Percentiles rank a stretch among this genome's conserved stretches.
These are phyloP conservation scores for Danielia reshetovae DNA, from an alignment of 805 yeast species.

Conservation along the genomic window DNA sequence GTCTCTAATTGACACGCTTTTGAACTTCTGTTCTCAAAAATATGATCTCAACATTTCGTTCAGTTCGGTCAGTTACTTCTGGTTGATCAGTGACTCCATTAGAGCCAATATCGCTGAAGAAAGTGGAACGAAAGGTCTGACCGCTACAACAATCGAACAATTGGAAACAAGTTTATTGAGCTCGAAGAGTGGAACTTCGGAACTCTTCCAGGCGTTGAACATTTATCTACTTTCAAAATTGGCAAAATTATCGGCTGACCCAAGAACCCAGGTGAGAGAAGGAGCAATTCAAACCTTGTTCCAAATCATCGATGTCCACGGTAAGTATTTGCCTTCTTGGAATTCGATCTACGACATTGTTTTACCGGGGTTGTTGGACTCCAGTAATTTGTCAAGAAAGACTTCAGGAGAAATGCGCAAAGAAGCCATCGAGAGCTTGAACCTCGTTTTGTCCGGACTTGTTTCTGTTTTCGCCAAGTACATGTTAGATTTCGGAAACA, in stretches of 20 bases:
- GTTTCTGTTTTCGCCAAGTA: constrained; percentile 57
- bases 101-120: constrained; percentile 13
- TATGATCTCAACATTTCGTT: constrained; percentile 83
- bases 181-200: not conserved
- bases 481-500: constrained; percentile 32
- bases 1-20: constrained; percentile 65
- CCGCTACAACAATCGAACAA: constrained; percentile 1
- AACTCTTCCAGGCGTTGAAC: constrained; percentile 43
- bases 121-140: not conserved
- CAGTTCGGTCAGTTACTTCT: constrained; percentile 85
- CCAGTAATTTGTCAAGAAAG: constrained; percentile 1
- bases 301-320: constrained; percentile 45
- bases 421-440: constrained; percentile 60
- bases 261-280: constrained; percentile 76
- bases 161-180: constrained; percentile 4
- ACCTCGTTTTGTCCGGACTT: constrained; percentile 61
- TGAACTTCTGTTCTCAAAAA: constrained; percentile 65
- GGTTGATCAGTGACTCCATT: constrained; percentile 81
- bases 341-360: constrained; percentile 60
- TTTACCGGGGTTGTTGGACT: constrained; percentile 47
- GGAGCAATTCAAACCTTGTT: constrained; percentile 89
- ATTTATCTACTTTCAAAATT: constrained; percentile 53
- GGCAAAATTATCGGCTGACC: constrained; percentile 59
- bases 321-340: constrained; percentile 54
- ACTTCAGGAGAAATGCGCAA: constrained; percentile 22